These are phyloP conservation scores for Oenanthe sinensis DNA, from an alignment of 129 eudicot species.

Conservation along the genomic window DNA sequence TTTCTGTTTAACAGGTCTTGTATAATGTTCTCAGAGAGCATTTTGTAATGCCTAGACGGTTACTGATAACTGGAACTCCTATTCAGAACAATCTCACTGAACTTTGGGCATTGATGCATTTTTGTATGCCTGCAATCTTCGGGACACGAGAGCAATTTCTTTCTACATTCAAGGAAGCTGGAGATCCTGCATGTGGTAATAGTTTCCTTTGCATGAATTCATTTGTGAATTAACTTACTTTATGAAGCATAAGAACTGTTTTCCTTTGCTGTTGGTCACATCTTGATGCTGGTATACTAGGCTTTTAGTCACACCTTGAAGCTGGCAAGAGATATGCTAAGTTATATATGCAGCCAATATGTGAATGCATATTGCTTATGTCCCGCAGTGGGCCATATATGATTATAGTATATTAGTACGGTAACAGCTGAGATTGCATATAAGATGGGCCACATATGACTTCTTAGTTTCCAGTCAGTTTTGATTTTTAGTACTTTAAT, in stretches of 20 bases:
- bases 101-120: constrained; percentile 93
- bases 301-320: not conserved
- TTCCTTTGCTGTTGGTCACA: not conserved
- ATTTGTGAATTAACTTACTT: not conserved
- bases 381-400: not conserved
- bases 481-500: not conserved
- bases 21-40: constrained; percentile 69
- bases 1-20: constrained; percentile 51
- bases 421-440: constrained; percentile 1
- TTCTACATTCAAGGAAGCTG: constrained; percentile 66
- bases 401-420: not conserved
- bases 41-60: constrained; percentile 77
- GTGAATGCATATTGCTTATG: not conserved
- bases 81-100: constrained; percentile 89
- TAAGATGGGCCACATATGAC: not conserved
- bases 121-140: constrained; percentile 78
- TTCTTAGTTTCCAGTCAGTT: not conserved
- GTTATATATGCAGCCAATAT: not conserved
- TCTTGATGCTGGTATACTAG: not conserved
- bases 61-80: constrained; percentile 96
- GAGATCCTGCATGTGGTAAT: constrained; percentile 38
- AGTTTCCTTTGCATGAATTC: not conserved
- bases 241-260: not conserved
- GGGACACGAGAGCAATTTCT: constrained; percentile 81
- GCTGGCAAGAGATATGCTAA: not conserved